Evolutionary conservation across 1,139 yeast genomes (phyloP), one percentile per base, ranked within the genome.

Genomic region (Pichia sp.): DNA sequence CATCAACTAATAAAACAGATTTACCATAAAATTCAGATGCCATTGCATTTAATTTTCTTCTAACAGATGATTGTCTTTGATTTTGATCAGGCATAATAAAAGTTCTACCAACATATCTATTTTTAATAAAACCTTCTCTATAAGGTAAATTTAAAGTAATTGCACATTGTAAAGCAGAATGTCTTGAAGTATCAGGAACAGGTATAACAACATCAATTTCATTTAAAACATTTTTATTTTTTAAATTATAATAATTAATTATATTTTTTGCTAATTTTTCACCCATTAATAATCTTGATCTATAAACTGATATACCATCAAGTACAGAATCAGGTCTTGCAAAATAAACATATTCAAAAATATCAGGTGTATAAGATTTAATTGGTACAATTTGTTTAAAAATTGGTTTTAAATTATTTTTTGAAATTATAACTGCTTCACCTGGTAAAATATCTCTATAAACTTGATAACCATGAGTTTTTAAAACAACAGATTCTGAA

Each of bases 71-170:
- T 50, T 90, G 82, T 68, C 99, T 81, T 69, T 89, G 95, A 66
- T 83, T 81, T 71, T 94, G 98, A 70, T 89, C 90, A 11, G 98
- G 97, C 99, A 92, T 92, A 63, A 92, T 92, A 65, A 92, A 92
- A 0, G 99, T 92, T 67, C 99, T 81, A 36, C 98, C 98, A 54
- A 92, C 95, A 63, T 92, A 92, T 62, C 97, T 79, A 72, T 92
- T 92, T 69, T 92, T 92, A 55, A 92, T 95, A 64, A 92, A 94
- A 30, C 97, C 99, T 70, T 92, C 99, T 64, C 97, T 80, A 70
- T 88, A 94, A 26, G 96, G 95, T 39, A 88, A 66, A 47, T 80
- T 78, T 55, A 92, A 74, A 44, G 80, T 72, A 39, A 86, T 92
- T 2, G 98, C 92, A 69, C 96, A 85, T 66, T 92, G 95, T 55